Evolutionary conservation across 208 protist genomes (phyloP), one percentile per base, ranked within the genome.

Genomic region (Blastocrithidia nonstop): DNA sequence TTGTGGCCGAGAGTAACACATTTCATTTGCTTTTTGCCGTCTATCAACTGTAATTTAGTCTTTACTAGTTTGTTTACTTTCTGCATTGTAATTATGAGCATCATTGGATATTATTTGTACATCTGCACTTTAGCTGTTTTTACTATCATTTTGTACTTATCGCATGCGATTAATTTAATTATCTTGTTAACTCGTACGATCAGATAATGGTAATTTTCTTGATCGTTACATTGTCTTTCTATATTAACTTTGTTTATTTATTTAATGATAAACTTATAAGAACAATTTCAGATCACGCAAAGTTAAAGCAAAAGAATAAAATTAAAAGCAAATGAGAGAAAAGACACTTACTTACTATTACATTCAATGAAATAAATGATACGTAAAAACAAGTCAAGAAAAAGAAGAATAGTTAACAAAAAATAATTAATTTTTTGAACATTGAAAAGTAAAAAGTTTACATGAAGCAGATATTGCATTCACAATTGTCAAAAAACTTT

Each of bases 21-120:
- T 35, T 13, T 35, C 13, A n/a, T n/a, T n/a, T n/a, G n/a, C 13
- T 35, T 35, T 50, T n/a, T 50, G 37, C 37, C 21, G 17, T 46
- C 45, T 41, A 50, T 50, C 45, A 50, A 31, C 45, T 46, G 37
- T 50, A 50, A 46, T 53, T 32, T 53, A 43, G 26, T 22, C 1
- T 40, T 8, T 40, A 11, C 36, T 40, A 4, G 15, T 32, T 6
- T 29, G 28, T n/a, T 42, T 42, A 42, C 11, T 3, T 15, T 11
- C 31, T 42, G 11, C 15, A 36, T 42, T 26, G 36, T 8, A 27
- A 25, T 42, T 24, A 9, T 42, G 11, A 9, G 15, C 1, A 42
- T 15, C 22, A 33, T 11, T 42, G 1, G 28, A 42, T 11, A n/a
- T 13, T 42, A 42, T 42, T 13, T 4, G 6, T 41, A 6, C n/a